Conservation (phyloP, 257 asterid genomes). For the Solanum acaule region DNA sequence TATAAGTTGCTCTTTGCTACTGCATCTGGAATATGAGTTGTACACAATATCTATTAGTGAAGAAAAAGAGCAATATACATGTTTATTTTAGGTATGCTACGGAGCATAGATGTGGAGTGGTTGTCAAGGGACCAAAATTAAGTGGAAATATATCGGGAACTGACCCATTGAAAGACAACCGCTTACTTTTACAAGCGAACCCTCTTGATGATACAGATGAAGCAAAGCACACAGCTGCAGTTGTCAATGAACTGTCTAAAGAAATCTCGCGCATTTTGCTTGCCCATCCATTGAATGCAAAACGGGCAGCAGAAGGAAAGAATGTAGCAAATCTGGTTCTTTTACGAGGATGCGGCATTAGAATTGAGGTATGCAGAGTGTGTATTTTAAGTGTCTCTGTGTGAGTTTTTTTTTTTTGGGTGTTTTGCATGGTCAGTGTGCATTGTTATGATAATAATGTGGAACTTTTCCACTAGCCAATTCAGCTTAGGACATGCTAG, state of each 20-base stretch:
- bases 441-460: not conserved
- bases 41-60: not conserved
- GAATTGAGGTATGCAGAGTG: slow-evolving; percentile 66
- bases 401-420: not conserved
- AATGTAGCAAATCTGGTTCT: slow-evolving; percentile 81
- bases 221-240: slow-evolving; percentile 75
- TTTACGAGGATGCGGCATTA: slow-evolving; percentile 92
- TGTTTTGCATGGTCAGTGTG: not conserved
- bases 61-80: not conserved
- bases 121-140: slow-evolving; percentile 93
- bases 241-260: slow-evolving; percentile 78
- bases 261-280: slow-evolving; percentile 75
- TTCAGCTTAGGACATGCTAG: not conserved
- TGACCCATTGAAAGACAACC: slow-evolving; percentile 91
- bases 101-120: slow-evolving; percentile 99
- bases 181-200: slow-evolving; percentile 66
- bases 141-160: slow-evolving; percentile 98
- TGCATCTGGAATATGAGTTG: not conserved
- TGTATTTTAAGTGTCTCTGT: not conserved
- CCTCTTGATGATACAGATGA: slow-evolving; percentile 87
- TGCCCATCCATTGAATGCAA: slow-evolving; percentile 70
- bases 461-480: not conserved
- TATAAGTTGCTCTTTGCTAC: not conserved
- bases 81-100: slow-evolving; percentile 71
- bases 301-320: slow-evolving; percentile 76